Evolutionary conservation across 176 grass and related monocot species (phyloP), one percentile per base, ranked within the genome.

Genomic region (Carex pumila): DNA sequence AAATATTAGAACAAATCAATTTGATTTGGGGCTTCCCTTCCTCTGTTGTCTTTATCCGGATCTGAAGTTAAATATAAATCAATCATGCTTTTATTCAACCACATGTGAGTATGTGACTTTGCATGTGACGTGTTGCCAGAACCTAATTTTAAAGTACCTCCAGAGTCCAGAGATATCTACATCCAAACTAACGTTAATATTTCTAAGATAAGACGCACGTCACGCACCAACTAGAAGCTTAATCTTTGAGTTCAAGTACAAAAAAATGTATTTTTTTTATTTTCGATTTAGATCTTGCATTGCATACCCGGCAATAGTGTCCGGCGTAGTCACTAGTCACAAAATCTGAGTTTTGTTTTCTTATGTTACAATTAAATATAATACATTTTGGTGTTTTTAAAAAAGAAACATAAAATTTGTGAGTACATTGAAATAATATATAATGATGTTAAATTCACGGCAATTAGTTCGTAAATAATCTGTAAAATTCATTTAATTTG

Each of bases 101-200:
- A 8, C 13, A 11, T 21, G n/a, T 49, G 45, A 25, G 3, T 25
- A 11, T 21, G n/a, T 49, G 45, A 25, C 4, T 73, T 1, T 49
- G n/a, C 71, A 75, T 75, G 71, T 53, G 50, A 77, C 73, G 50
- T 77, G 22, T 56, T 25, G 12, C 47, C 73, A 77, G 12, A 77
- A 77, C 17, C 50, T 32, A 77, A 77, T 77, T 77, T 77, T 21
- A 77, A 31, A 34, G 1, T 34, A 34, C 25, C 25, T 25, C 25
- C 25, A 25, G 25, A 25, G 25, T 34, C 32, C 32, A 34, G 73
- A 77, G 73, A 77, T 18, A 56, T 77, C 15, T 54, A 77, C 73
- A 77, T 56, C 21, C 52, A 77, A 77, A 77, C 73, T 12, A 56
- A 56, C 49, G 7, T 25, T 31, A 77, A 31, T 77, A 30, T 77